Conservation (phyloP, 1,284 basidiomycete species). For the Naganishia sp. region DNA sequence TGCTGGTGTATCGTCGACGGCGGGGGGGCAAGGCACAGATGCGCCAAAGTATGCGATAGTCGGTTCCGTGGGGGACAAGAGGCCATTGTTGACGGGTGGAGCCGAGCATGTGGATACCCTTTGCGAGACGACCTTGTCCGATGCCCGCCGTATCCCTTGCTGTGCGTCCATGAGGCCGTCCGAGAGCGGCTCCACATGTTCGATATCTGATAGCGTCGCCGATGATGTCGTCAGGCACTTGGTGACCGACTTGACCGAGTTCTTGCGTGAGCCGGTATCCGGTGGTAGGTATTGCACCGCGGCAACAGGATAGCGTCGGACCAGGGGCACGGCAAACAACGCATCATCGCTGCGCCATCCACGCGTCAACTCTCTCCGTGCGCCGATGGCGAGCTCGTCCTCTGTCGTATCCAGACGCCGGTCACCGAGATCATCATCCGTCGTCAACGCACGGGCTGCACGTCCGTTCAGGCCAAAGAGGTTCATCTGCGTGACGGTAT, state of each 20-base stretch:
- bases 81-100: neutral
- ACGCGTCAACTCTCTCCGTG: slow-evolving; percentile 14
- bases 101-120: neutral
- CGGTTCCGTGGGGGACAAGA: slow-evolving; percentile 14
- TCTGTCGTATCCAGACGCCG: slow-evolving; percentile 16
- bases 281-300: neutral
- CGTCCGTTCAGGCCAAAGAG: slow-evolving; percentile 2
- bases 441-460: slow-evolving; percentile 1
- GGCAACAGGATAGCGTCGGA: slow-evolving; percentile 14
- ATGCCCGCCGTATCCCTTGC: slow-evolving; percentile 1
- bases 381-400: slow-evolving; percentile 6
- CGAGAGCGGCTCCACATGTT: neutral
- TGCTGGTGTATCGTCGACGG: slow-evolving; percentile 30
- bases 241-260: neutral
- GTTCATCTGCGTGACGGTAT: neutral
- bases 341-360: slow-evolving; percentile 35
- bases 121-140: neutral
- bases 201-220: slow-evolving; percentile 12
- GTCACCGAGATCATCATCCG: slow-evolving; percentile 10
- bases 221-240: slow-evolving; percentile 1
- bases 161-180: neutral
- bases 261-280: neutral
- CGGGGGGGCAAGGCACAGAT: slow-evolving; percentile 15
- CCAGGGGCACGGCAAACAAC: slow-evolving; percentile 30
- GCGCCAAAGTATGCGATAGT: slow-evolving; percentile 6